phyloP scores from a whole-genome alignment of 2,329 filamentous ascomycete species.

The Aspergillus fructus region DNA sequence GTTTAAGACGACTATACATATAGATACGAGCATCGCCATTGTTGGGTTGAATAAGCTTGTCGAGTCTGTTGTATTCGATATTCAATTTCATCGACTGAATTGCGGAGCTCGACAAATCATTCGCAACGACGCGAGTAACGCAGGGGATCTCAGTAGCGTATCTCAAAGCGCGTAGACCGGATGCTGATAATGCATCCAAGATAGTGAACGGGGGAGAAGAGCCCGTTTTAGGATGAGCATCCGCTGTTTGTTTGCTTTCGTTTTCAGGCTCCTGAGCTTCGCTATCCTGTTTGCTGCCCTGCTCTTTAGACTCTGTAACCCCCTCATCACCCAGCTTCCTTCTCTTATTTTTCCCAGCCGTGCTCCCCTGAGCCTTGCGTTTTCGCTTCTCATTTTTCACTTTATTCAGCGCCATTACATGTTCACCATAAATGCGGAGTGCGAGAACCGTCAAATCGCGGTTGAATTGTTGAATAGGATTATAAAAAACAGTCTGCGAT shows the following conservation, averaged over 20 bases:
- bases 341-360: conserved; percentile 37
- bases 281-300: conserved; percentile 20
- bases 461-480: conserved; percentile 98
- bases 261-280: conserved; percentile 17
- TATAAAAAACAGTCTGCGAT: conserved; percentile 88
- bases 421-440: conserved; percentile 83
- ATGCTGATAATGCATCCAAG: conserved; percentile 90
- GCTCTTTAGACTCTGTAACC: conserved; percentile 13
- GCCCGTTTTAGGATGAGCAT: conserved; percentile 28
- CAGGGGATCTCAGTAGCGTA: conserved; percentile 91
- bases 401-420: conserved; percentile 55
- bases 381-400: conserved; percentile 46
- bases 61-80: conserved; percentile 75
- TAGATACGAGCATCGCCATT: conserved; percentile 82
- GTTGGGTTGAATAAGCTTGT: conserved; percentile 68
- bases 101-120: conserved; percentile 79
- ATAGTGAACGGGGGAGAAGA: conserved; percentile 66
- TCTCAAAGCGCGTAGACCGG: conserved; percentile 83
- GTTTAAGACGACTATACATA: conserved; percentile 74
- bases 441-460: conserved; percentile 90
- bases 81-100: conserved; percentile 81
- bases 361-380: conserved; percentile 33
- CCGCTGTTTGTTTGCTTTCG: conserved; percentile 12
- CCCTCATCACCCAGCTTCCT: conserved; percentile 35
- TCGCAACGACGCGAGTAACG: conserved; percentile 77